Conservation (phyloP, 768 basidiomycete genomes). For the Dentipellis sp. region DNA sequence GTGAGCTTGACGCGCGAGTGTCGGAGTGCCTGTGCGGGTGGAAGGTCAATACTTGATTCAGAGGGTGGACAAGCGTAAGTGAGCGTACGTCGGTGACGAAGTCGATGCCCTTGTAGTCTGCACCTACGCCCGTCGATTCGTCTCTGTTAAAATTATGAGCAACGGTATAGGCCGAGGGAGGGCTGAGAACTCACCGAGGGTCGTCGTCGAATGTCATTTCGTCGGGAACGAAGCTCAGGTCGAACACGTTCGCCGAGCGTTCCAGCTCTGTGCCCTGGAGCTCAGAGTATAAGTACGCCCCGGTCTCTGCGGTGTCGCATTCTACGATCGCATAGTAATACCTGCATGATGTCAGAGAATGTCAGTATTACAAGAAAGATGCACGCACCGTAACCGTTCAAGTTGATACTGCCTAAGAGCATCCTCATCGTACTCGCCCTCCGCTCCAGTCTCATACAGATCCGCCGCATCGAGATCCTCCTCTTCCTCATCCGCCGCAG, state of each 20-base stretch:
- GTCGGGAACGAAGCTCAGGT: slow-evolving; percentile 89
- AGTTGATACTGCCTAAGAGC: slow-evolving; percentile 87
- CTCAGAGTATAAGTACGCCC: slow-evolving; percentile 73
- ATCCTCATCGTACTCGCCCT: slow-evolving; percentile 80
- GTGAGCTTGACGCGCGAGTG: slow-evolving; percentile 98
- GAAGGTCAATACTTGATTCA: neutral
- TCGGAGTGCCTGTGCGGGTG: slow-evolving; percentile 64
- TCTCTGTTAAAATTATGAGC: slow-evolving; percentile 42
- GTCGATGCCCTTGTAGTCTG: slow-evolving; percentile 66
- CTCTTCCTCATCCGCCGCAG: slow-evolving; percentile 31
- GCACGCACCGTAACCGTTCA: slow-evolving; percentile 74
- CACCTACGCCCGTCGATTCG: slow-evolving; percentile 55
- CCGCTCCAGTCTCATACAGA: slow-evolving; percentile 57
- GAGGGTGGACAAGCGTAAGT: neutral
- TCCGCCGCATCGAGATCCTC: slow-evolving; percentile 57
- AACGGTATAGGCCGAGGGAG: too few relatives aligned
- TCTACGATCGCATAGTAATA: slow-evolving; percentile 95
- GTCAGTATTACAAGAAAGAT: neutral
- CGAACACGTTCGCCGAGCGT: slow-evolving; percentile 91
- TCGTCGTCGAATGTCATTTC: slow-evolving; percentile 80
- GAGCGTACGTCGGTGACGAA: slow-evolving; percentile 84
- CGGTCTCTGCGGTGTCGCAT: slow-evolving; percentile 71
- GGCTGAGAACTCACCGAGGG: slow-evolving; percentile 41
- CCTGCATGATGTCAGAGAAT: slow-evolving; percentile 28
- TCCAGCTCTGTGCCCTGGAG: slow-evolving; percentile 94